phyloP scores from a whole-genome alignment of 495 filamentous ascomycete genomes.

The Aspergillus olivimuriae region DNA sequence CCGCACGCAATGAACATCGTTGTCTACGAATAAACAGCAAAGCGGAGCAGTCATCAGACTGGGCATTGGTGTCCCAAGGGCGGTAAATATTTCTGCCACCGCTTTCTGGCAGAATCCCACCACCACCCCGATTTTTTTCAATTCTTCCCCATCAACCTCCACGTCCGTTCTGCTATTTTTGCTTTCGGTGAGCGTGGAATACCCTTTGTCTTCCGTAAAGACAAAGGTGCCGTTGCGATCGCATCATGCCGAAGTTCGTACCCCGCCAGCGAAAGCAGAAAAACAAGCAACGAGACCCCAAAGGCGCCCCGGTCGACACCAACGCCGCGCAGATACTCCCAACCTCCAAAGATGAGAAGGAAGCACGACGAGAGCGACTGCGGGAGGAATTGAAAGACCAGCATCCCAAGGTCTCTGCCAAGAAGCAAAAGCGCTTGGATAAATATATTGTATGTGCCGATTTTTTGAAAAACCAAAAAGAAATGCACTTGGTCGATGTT shows the following conservation, averaged over 20 bases:
- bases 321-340: slow-evolving; percentile 70
- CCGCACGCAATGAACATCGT: too few species aligned
- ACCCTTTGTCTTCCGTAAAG: slow-evolving; percentile 10
- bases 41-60: too few species aligned
- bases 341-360: slow-evolving; percentile 56
- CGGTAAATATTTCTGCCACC: slow-evolving; percentile 12
- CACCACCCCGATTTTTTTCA: slow-evolving; percentile 16
- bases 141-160: slow-evolving; percentile 1
- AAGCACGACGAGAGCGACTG: slow-evolving; percentile 62
- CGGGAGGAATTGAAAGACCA: slow-evolving; percentile 53
- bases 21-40: too few species aligned
- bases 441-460: slow-evolving; percentile 74
- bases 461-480: background rate
- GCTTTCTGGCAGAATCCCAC: slow-evolving; percentile 13
- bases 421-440: slow-evolving; percentile 91
- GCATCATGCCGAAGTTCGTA: slow-evolving; percentile 66
- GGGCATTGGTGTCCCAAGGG: background rate
- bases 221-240: background rate
- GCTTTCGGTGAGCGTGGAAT: too few species aligned
- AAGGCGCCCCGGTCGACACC: slow-evolving; percentile 46
- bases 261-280: slow-evolving; percentile 77
- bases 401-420: slow-evolving; percentile 70
- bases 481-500: background rate
- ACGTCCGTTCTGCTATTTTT: background rate
- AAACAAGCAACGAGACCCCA: slow-evolving; percentile 30